A percentile compares a stretch with the other conserved stretches of the same genome.
phyloP scores from a whole-genome alignment of 202 grass and related monocot genomes.

The Setaria italica region DNA sequence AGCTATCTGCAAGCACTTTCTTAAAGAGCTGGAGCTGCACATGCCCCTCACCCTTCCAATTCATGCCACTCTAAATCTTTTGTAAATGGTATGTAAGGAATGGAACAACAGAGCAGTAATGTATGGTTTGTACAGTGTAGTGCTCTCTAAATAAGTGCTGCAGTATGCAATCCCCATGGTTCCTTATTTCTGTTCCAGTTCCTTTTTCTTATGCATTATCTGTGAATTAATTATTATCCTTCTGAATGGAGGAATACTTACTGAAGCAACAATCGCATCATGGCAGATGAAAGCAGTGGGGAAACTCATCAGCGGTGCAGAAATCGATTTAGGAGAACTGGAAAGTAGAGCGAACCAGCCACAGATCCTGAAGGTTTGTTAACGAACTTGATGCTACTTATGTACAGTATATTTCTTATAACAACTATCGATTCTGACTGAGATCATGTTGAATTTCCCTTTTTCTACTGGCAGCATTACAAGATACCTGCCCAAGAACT shows the following conservation, averaged over 20 bases:
- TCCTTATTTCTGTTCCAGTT: background rate
- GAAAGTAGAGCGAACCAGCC: slow-evolving; percentile 64
- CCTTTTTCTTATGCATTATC: slow-evolving; percentile 6
- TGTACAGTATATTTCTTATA: background rate
- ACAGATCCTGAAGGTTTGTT: slow-evolving; percentile 77
- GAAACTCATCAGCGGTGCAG: slow-evolving; percentile 67
- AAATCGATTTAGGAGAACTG: slow-evolving; percentile 74
- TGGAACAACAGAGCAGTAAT: background rate
- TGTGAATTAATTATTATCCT: slow-evolving; percentile 26
- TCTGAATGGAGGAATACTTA: slow-evolving; percentile 6
- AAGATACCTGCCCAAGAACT: slow-evolving; percentile 88
- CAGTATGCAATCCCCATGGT: background rate
- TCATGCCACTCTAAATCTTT: background rate
- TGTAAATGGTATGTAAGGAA: background rate
- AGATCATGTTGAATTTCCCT: slow-evolving; percentile 15
- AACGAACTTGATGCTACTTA: slow-evolving; percentile 10
- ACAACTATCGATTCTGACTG: background rate
- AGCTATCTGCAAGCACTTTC: slow-evolving; percentile 22
- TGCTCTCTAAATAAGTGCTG: background rate
- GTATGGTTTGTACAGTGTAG: background rate
- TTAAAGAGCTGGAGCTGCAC: background rate
- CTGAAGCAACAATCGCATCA: background rate
- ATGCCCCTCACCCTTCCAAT: background rate
- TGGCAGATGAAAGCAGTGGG: slow-evolving; percentile 70
- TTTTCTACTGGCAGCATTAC: slow-evolving; percentile 65